Percentiles rank a stretch among this genome's conserved stretches.
phyloP scores from a whole-genome alignment of 148 eudicot genomes.

The Pouteria glomerata region DNA sequence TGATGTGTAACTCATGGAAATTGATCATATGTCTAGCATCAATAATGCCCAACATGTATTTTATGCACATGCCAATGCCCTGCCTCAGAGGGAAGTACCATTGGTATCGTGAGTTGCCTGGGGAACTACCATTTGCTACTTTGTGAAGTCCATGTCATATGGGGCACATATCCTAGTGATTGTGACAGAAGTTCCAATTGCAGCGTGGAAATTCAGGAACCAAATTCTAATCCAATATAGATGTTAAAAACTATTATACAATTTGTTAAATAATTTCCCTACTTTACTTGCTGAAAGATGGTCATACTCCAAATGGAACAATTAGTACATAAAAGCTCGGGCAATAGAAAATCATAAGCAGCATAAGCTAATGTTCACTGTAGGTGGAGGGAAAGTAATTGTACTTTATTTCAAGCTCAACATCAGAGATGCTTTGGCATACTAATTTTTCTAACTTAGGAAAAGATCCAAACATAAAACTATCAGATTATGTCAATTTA shows the following conservation, averaged over 20 bases:
- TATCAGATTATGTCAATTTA: neutral
- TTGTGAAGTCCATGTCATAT: too few relatives aligned
- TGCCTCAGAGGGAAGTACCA: too few relatives aligned
- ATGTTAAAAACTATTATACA: too few relatives aligned
- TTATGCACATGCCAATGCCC: too few relatives aligned
- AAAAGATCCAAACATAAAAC: neutral
- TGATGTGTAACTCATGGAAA: too few relatives aligned
- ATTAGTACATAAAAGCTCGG: neutral
- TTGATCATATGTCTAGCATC: too few relatives aligned
- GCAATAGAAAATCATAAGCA: neutral
- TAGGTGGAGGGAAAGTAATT: neutral
- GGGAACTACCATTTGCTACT: too few relatives aligned
- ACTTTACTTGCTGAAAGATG: neutral
- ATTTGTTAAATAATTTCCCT: neutral
- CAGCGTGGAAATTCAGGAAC: neutral
- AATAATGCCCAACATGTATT: too few relatives aligned
- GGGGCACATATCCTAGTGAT: neutral
- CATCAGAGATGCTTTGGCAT: neutral
- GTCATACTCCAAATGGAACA: neutral
- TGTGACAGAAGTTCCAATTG: neutral
- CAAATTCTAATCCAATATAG: neutral
- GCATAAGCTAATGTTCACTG: neutral
- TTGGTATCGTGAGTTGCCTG: too few relatives aligned
- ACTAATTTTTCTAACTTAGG: neutral
- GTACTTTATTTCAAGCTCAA: neutral